A percentile compares a stretch with the other conserved stretches of the same genome.
phyloP scores from a whole-genome alignment of 1,284 basidiomycete genomes.

The Puccinia horiana region DNA sequence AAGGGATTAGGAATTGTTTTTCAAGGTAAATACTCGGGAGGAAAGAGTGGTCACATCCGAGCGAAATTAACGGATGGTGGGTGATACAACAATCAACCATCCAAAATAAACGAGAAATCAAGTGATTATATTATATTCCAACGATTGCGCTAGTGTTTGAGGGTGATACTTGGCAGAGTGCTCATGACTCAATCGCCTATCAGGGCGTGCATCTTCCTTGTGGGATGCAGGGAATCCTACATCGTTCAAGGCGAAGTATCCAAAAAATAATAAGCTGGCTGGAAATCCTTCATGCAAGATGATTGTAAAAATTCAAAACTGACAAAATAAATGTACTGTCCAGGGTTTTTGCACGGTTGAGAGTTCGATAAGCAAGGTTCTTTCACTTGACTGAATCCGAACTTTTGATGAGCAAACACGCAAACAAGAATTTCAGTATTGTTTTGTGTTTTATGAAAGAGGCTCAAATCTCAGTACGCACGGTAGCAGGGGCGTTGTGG shows the following conservation, averaged over 20 bases:
- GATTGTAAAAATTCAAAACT: background rate
- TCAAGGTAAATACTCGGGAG: too few relatives aligned
- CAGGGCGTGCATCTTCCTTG: constrained; percentile 33
- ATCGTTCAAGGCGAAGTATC: background rate
- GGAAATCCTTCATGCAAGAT: background rate
- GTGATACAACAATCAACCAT: background rate
- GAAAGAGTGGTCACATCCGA: too few relatives aligned
- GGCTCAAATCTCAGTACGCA: background rate
- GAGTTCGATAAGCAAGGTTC: constrained; percentile 4
- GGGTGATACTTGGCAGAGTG: background rate
- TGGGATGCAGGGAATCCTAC: constrained; percentile 41
- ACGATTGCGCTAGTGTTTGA: background rate
- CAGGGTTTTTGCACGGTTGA: constrained; percentile 1
- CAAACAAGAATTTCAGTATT: background rate
- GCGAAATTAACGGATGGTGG: background rate
- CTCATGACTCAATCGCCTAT: constrained; percentile 33
- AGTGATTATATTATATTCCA: background rate
- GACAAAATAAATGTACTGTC: constrained; percentile 28
- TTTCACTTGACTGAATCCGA: constrained; percentile 14
- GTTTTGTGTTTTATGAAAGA: background rate
- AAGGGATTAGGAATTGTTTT: too few relatives aligned
- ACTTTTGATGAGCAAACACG: constrained; percentile 17
- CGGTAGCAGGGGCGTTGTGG: background rate
- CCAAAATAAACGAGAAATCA: background rate
- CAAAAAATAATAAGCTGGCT: background rate